phyloP scores from a whole-genome alignment of 371 early-diverging fungal genomes.

The Syncephalastrum sp. region DNA sequence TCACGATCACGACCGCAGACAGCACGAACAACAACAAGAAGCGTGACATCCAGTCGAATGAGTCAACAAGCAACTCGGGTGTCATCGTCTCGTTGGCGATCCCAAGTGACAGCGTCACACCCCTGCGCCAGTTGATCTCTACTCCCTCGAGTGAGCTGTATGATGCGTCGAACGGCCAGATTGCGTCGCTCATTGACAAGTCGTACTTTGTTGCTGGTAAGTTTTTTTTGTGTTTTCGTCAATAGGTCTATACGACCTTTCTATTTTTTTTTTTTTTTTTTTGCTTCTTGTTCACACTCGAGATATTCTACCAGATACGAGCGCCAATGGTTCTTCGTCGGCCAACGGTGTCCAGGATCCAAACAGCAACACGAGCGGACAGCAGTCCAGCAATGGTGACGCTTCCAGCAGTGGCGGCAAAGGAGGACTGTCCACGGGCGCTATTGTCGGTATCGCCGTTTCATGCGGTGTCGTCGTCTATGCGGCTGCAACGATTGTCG shows the following conservation, averaged over 20 bases:
- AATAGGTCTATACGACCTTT: too few relatives aligned
- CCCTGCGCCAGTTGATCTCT: conserved; percentile 22
- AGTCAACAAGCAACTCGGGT: conserved; percentile 13
- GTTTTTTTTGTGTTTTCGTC: too few relatives aligned
- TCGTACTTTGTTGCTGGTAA: conserved; percentile 22
- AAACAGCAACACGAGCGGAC: neutral
- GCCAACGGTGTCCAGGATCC: conserved; percentile 1
- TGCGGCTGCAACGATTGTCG: conserved; percentile 38
- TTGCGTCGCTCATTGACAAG: conserved; percentile 37
- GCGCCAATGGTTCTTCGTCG: neutral
- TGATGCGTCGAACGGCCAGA: conserved; percentile 34
- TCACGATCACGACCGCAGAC: conserved; percentile 37
- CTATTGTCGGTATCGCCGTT: conserved; percentile 45
- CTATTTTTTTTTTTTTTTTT: too few relatives aligned
- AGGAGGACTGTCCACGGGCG: conserved; percentile 32
- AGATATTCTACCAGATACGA: too few relatives aligned
- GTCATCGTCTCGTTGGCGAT: conserved; percentile 44
- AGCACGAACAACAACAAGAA: conserved; percentile 6
- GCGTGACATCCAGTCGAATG: conserved; percentile 9
- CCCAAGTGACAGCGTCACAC: conserved; percentile 21
- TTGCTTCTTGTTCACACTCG: too few relatives aligned
- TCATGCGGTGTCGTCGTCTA: conserved; percentile 42
- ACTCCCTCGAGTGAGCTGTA: conserved; percentile 31
- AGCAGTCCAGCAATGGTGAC: neutral
- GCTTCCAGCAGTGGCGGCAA: neutral